A percentile compares a stretch with the other conserved stretches of the same genome.
phyloP scores from a whole-genome alignment of 257 asterid species.

The Datura wrightii region DNA sequence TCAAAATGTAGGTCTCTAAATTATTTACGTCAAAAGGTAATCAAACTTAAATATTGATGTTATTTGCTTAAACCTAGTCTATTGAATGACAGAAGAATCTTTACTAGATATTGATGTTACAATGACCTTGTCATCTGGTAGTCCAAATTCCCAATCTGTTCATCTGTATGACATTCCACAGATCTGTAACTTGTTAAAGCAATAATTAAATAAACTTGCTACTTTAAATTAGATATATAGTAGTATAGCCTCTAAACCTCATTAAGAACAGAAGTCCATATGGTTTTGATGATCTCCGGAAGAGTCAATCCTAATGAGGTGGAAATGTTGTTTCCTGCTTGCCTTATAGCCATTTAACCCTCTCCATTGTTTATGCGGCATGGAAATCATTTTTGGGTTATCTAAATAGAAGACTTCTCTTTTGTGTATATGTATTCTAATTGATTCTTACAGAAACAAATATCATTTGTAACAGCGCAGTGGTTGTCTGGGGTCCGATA shows the following conservation, averaged over 20 bases:
- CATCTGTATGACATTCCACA: neutral
- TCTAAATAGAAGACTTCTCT: neutral
- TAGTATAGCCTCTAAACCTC: slow-evolving; percentile 17
- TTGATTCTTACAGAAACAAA: slow-evolving; percentile 51
- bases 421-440: slow-evolving; percentile 20
- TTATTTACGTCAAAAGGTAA: neutral
- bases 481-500: slow-evolving; percentile 83
- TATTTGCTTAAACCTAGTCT: neutral
- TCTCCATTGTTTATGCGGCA: neutral
- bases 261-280: neutral
- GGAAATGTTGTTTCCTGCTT: neutral
- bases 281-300: neutral
- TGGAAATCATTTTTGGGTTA: neutral
- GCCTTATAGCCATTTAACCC: neutral
- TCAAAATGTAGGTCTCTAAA: neutral
- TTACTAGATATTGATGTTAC: neutral
- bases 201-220: neutral
- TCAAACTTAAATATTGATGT: neutral
- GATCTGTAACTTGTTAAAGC: neutral
- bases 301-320: slow-evolving; percentile 23
- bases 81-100: neutral
- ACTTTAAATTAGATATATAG: neutral
- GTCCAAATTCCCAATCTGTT: neutral
- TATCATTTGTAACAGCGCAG: slow-evolving; percentile 82
- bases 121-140: neutral